phyloP scores from a whole-genome alignment of 1,139 yeast genomes.

The Chernovozyma sophiae-reginae region DNA sequence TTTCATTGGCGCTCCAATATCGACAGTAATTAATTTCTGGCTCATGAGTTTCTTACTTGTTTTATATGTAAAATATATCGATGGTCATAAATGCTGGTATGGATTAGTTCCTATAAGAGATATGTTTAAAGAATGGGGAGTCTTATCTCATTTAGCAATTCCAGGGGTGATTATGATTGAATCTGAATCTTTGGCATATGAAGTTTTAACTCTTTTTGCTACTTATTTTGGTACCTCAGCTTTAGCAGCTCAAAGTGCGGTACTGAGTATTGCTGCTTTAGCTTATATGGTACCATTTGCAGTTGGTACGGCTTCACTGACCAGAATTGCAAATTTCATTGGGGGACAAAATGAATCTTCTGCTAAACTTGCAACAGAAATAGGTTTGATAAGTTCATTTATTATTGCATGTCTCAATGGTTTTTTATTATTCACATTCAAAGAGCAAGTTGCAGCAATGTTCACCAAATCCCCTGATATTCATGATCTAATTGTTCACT shows the following conservation, averaged over 20 bases:
- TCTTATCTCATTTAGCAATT: conserved; percentile 54
- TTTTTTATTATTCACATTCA: conserved; percentile 45
- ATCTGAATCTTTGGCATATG: conserved; percentile 72
- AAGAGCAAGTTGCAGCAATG: conserved; percentile 54
- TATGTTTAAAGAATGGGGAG: conserved; percentile 58
- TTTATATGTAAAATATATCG: conserved; percentile 52
- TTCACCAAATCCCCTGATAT: conserved; percentile 74
- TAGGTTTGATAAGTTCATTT: conserved; percentile 60
- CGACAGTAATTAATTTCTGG: conserved; percentile 70
- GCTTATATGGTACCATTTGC: conserved; percentile 89
- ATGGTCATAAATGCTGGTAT: conserved; percentile 72
- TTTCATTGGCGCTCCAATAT: conserved; percentile 69
- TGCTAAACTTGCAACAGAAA: conserved; percentile 63
- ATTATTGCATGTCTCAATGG: conserved; percentile 58
- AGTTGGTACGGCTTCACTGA: conserved; percentile 79
- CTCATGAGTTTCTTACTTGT: conserved; percentile 54
- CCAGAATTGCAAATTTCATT: conserved; percentile 82
- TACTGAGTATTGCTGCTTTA: conserved; percentile 75
- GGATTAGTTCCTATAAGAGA: conserved; percentile 45
- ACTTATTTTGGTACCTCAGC: conserved; percentile 80
- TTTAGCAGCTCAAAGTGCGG: conserved; percentile 85
- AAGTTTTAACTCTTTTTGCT: conserved; percentile 65
- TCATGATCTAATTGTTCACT: conserved; percentile 36
- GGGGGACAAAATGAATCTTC: conserved; percentile 66
- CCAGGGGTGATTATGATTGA: conserved; percentile 75